Base-by-base conservation (phyloP, 768 basidiomycete genomes). In the Russula dissimulans region DNA sequence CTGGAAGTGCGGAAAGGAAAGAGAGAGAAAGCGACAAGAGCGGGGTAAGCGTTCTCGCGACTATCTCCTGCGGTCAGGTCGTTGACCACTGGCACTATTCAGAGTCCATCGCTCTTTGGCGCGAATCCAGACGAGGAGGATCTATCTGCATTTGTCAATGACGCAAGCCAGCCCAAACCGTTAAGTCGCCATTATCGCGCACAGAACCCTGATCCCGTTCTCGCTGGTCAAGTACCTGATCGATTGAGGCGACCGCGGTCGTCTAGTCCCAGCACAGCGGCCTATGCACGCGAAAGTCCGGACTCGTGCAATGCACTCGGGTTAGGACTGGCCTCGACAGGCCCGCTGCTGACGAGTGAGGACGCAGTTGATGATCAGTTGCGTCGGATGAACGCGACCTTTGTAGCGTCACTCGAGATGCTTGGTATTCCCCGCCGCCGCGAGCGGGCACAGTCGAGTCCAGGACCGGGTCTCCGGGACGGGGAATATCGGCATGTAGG, bases 141-240 rank as follows among this genome's bases (percentile, higher is more conserved):
- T 53, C 82, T 91, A 32, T 88, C 87, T 5, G 75, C 79, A 12
- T 91, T 90, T 66, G 85, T 91, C 44, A 84, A 86, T 67, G 85
- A 89, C 49, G 88, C 89, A 52, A 88, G 88, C 65, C 74, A 80
- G 29, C 78, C 86, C 29, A 84, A 83, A 67, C 87, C 88, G 3
- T 74, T 91, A 8, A 57, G 54, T 17, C 61, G 66, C 11, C 65
- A 60, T 11, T 57, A 64, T 31, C 62, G 71, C 63, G 44, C 65
- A 54, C 64, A 66, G 51, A 64, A 53, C 36, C 56, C 54, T 6
- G 65, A 55, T 34, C 62, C 50, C 17, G 36, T 38, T 6, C 51
- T 52, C 22, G 22, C 43, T 6, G 55, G 51, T 38, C 57, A 46
- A 12, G 34, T 61, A 3, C 56, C 54, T 18, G 63, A 46, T 41